Conservation (phyloP, 1,139 yeast genomes). For the Nakaseomyces kungkrabaensis region DNA sequence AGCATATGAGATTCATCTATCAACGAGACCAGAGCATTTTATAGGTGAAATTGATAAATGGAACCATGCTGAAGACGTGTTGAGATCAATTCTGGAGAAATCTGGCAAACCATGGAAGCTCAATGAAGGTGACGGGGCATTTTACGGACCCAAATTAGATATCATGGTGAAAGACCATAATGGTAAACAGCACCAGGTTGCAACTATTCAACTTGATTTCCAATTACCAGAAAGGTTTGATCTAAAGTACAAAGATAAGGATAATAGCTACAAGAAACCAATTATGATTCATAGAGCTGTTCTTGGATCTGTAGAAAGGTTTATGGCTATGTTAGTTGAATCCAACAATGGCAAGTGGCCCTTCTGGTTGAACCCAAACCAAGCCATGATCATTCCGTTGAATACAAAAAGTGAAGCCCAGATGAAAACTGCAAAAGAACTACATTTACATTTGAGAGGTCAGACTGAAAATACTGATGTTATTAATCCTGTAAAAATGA, state of each 20-base stretch:
- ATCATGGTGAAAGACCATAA: constrained; percentile 75
- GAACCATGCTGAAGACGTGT: constrained; percentile 72
- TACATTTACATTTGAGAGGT: constrained; percentile 19
- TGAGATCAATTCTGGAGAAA: constrained; percentile 53
- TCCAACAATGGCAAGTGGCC: constrained; percentile 97
- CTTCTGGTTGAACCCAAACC: constrained; percentile 95
- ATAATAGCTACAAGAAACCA: constrained; percentile 49
- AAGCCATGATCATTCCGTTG: constrained; percentile 78
- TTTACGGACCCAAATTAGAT: constrained; percentile 95
- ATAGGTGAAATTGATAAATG: constrained; percentile 79
- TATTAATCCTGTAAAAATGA: constrained; percentile 37
- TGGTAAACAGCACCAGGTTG: constrained; percentile 84
- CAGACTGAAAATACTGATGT: constrained; percentile 12
- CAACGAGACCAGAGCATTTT: constrained; percentile 82
- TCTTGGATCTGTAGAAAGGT: constrained; percentile 88
- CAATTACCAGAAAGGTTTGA: constrained; percentile 84
- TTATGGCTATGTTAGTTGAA: constrained; percentile 81
- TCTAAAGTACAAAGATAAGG: constrained; percentile 52
- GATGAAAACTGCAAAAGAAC: constrained; percentile 31
- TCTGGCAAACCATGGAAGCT: constrained; percentile 60
- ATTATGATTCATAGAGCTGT: constrained; percentile 94
- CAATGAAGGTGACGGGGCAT: constrained; percentile 93
- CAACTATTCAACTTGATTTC: constrained; percentile 92
- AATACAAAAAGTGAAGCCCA: constrained; percentile 51
- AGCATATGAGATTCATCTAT: constrained; percentile 57